Conservation (phyloP, 768 basidiomycete genomes). For the Suillus cothurnatus region DNA sequence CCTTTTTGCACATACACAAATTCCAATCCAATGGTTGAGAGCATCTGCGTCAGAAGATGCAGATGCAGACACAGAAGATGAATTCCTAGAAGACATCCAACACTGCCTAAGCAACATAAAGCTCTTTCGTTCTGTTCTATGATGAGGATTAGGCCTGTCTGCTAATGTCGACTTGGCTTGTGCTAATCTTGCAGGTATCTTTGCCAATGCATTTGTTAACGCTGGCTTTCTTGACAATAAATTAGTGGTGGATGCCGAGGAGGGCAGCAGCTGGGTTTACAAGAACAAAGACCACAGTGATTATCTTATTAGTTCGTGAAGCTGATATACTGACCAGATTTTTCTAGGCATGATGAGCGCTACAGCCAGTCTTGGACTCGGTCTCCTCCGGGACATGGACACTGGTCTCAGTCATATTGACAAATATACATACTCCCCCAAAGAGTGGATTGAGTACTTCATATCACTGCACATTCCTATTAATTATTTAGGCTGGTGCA, state of each 20-base stretch:
- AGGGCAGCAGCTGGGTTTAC: constrained; percentile 98
- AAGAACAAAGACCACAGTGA: constrained; percentile 98
- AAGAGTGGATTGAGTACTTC: constrained; percentile 85
- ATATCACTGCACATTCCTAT: background rate
- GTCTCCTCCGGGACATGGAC: constrained; percentile 95
- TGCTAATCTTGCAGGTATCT: constrained; percentile 93
- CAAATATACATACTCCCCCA: constrained; percentile 95
- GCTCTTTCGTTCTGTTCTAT: constrained; percentile 13
- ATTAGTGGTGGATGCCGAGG: constrained; percentile 94
- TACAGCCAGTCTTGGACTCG: constrained; percentile 90
- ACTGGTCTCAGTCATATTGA: constrained; percentile 92
- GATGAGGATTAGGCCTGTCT: constrained; percentile 61
- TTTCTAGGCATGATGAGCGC: constrained; percentile 90
- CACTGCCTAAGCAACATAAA: constrained; percentile 87
- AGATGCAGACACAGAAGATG: constrained; percentile 61
- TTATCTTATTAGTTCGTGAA: constrained; percentile 17
- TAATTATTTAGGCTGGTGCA: constrained; percentile 69
- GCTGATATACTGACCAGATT: background rate
- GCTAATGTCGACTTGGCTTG: constrained; percentile 90
- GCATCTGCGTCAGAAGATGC: constrained; percentile 49
- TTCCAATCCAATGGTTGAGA: constrained; percentile 89
- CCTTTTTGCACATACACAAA: constrained; percentile 88
- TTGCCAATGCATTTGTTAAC: constrained; percentile 98
- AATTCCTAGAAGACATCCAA: constrained; percentile 78
- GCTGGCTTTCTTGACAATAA: constrained; percentile 95